phyloP scores from a whole-genome alignment of 352 stramenopile species.

The Phytophthora niederhauseri region DNA sequence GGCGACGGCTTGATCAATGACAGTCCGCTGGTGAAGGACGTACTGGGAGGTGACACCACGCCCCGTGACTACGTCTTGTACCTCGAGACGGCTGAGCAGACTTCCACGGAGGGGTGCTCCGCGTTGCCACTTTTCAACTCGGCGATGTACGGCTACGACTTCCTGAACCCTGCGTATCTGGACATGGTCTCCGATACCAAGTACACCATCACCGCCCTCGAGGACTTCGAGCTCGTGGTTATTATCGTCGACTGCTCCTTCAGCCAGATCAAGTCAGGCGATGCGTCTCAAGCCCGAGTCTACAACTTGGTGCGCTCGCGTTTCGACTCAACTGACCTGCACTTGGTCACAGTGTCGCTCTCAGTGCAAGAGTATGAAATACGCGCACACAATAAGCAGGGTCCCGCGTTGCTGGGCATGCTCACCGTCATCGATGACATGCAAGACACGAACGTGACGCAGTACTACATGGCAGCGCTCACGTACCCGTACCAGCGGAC shows the following conservation, averaged over 20 bases:
- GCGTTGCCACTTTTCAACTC: constrained; percentile 8
- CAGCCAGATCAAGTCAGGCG: constrained; percentile 16
- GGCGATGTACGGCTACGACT: constrained; percentile 40
- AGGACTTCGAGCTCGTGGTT: constrained; percentile 40
- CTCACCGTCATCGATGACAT: constrained; percentile 34
- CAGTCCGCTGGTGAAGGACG: constrained; percentile 34
- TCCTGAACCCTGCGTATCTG: constrained; percentile 32
- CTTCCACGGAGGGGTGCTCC: constrained; percentile 26
- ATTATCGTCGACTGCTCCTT: constrained; percentile 48
- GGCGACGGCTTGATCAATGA: constrained; percentile 29
- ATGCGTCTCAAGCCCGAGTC: constrained; percentile 20
- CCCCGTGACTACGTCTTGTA: constrained; percentile 39
- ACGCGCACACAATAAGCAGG: constrained; percentile 16
- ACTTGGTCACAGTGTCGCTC: constrained; percentile 30
- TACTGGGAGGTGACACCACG: constrained; percentile 26
- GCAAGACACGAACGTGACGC: constrained; percentile 17
- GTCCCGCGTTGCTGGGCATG: constrained; percentile 29
- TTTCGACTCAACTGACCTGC: constrained; percentile 14
- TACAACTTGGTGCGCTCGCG: constrained; percentile 38
- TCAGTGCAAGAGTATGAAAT: constrained; percentile 42
- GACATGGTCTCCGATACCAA: constrained; percentile 26
- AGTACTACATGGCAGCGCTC: constrained; percentile 32
- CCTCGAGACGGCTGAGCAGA: constrained; percentile 24
- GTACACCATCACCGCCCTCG: constrained; percentile 43
- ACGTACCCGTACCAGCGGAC: constrained; percentile 36